A percentile compares a stretch with the other conserved stretches of the same genome.
Conservation (phyloP, 192 early-diverging fungal species). For the Pilaira anomala region DNA sequence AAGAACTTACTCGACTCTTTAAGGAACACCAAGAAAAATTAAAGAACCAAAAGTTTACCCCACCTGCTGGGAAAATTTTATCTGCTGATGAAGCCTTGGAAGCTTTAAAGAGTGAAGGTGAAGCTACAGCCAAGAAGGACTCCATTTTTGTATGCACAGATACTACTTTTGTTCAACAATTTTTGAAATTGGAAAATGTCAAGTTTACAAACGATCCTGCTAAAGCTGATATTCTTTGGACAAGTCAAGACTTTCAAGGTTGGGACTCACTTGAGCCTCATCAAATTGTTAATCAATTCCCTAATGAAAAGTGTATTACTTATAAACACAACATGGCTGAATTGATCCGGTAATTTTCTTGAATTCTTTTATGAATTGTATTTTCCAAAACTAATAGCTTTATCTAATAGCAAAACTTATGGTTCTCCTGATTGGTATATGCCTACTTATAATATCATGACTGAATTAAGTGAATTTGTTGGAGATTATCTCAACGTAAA, state of each 20-base stretch:
- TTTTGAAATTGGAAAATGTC: conserved; percentile 38
- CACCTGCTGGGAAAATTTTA: not conserved
- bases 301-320: conserved; percentile 43
- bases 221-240: conserved; percentile 45
- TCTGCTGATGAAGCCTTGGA: not conserved
- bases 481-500: conserved; percentile 34
- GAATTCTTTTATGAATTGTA: not conserved
- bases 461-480: conserved; percentile 40
- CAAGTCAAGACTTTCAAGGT: conserved; percentile 39
- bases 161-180: conserved; percentile 40
- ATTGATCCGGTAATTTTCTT: conserved; percentile 31
- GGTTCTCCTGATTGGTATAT: conserved; percentile 35
- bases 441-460: conserved; percentile 41
- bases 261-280: conserved; percentile 38
- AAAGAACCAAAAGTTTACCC: not conserved
- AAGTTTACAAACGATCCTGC: conserved; percentile 34
- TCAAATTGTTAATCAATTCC: conserved; percentile 45
- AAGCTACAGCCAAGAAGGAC: not conserved
- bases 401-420: conserved; percentile 5
- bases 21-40: not conserved
- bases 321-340: conserved; percentile 42
- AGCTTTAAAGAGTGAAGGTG: conserved; percentile 9
- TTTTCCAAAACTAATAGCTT: not conserved
- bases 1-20: conserved; percentile 4
- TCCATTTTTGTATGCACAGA: conserved; percentile 34